These are phyloP conservation scores for Paraconiothyrium sp. DNA, from an alignment of 2,329 filamentous ascomycete genomes.

Conservation along the genomic window DNA sequence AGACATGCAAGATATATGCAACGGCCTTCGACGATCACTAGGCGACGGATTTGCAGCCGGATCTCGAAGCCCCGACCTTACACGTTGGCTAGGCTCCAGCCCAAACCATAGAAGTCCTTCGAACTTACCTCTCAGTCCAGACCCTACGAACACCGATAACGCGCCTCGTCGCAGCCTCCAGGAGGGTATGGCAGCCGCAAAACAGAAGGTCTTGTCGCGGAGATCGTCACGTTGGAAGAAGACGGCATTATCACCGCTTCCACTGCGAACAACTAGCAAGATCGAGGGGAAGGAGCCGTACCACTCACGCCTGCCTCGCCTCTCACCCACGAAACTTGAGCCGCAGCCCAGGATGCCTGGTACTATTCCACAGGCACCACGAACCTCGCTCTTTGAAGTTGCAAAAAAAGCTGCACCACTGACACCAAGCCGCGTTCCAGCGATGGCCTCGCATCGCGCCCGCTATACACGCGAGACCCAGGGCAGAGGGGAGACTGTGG, in stretches of 20 bases:
- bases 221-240: neutral
- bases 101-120: neutral
- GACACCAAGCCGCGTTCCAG: conserved; percentile 7
- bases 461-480: conserved; percentile 14
- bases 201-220: neutral
- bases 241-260: neutral
- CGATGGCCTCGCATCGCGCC: neutral
- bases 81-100: conserved; percentile 3
- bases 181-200: neutral
- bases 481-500: conserved; percentile 5
- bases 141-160: neutral
- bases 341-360: neutral
- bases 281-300: neutral
- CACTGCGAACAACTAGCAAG: neutral
- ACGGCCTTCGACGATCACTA: conserved; percentile 5
- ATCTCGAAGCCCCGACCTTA: neutral
- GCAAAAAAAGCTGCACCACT: neutral
- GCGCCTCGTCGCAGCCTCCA: neutral
- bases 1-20: conserved; percentile 10
- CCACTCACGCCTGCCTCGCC: conserved; percentile 11
- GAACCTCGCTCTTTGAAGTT: conserved; percentile 1
- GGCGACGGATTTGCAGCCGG: neutral
- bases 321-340: neutral
- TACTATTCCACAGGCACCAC: neutral
- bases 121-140: neutral